Conservation (phyloP, 495 filamentous ascomycete species). For the Penicillium crystallinum region DNA sequence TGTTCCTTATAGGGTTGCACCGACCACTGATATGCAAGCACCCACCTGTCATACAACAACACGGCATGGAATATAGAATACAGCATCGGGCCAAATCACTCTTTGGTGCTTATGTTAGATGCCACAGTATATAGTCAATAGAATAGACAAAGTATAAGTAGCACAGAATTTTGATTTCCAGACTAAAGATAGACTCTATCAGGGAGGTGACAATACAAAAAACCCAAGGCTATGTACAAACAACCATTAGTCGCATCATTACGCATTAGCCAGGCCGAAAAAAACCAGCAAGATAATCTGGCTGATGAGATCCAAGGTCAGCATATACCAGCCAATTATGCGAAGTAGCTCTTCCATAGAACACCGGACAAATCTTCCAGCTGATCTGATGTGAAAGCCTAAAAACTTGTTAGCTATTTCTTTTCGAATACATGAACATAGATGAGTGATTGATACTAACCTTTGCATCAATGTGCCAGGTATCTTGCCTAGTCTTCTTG, state of each 20-base stretch:
- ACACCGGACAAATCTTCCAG: slow-evolving; percentile 94
- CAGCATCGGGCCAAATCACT: too few relatives aligned
- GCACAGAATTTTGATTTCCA: not conserved
- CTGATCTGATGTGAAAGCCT: slow-evolving; percentile 91
- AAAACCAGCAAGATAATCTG: not conserved
- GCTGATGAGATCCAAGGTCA: not conserved
- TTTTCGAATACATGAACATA: not conserved
- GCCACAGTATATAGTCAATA: too few relatives aligned
- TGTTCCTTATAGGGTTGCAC: too few relatives aligned
- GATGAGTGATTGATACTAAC: slow-evolving; percentile 37
- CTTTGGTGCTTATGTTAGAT: too few relatives aligned
- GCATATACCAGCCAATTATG: slow-evolving; percentile 41
- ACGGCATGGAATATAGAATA: too few relatives aligned
- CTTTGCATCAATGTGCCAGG: slow-evolving; percentile 97
- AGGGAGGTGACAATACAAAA: not conserved
- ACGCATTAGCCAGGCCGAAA: not conserved
- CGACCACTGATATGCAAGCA: too few relatives aligned
- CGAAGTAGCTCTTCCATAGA: slow-evolving; percentile 99
- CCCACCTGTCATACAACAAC: too few relatives aligned
- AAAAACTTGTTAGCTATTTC: slow-evolving; percentile 22
- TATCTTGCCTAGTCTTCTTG: slow-evolving; percentile 99
- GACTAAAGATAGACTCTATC: not conserved
- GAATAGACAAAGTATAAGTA: too few relatives aligned
- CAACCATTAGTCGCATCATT: not conserved
- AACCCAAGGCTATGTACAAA: not conserved